A percentile compares a stretch with the other conserved stretches of the same genome.
Conservation (phyloP, 176 grass and related monocot species). For the Zoysia pacifica region DNA sequence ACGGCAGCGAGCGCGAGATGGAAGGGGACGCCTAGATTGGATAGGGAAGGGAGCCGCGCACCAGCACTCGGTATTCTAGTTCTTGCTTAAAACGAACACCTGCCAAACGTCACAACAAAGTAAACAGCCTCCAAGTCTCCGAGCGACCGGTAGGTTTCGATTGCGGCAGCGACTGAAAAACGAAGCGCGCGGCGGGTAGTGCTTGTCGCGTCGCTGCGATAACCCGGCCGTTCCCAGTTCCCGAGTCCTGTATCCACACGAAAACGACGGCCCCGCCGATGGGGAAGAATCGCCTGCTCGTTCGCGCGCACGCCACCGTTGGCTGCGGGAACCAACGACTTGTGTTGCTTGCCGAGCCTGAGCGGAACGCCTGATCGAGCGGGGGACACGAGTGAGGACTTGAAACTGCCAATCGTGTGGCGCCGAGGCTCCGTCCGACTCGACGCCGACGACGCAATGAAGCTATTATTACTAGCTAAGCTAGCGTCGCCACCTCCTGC, state of each 20-base stretch:
- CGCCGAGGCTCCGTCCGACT: neutral
- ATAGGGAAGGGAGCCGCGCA: neutral
- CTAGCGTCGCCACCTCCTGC: neutral
- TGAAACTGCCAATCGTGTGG: neutral
- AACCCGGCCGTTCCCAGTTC: neutral
- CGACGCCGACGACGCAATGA: neutral
- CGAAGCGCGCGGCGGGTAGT: neutral
- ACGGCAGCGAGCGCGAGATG: neutral
- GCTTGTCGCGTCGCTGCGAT: neutral
- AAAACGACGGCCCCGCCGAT: neutral
- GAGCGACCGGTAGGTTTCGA: neutral
- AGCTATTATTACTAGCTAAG: neutral
- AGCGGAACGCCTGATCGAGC: neutral
- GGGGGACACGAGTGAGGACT: neutral
- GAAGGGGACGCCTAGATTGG: neutral
- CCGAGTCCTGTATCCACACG: neutral
- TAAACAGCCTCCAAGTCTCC: neutral
- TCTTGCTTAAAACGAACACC: slow-evolving; percentile 8
- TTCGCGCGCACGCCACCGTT: neutral
- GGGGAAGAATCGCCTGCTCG: too few species aligned
- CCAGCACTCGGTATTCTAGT: slow-evolving; percentile 24
- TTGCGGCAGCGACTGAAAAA: neutral
- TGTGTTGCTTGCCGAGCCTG: neutral
- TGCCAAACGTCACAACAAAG: neutral
- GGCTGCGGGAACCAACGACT: neutral